A percentile compares a stretch with the other conserved stretches of the same genome.
Conservation (phyloP, 768 basidiomycete genomes). For the Macrolepiota dolichaula region DNA sequence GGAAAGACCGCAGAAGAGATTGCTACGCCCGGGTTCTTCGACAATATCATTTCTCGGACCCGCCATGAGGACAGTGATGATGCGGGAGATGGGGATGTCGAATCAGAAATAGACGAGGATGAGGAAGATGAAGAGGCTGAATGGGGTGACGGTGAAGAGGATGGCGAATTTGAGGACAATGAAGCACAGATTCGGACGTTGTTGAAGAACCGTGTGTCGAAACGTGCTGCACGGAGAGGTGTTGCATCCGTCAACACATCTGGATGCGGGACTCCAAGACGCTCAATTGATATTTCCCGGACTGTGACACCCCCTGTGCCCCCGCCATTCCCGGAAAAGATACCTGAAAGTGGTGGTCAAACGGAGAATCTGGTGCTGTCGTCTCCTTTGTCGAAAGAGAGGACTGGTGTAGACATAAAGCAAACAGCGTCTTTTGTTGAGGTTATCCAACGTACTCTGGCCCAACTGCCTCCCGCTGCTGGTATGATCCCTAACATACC, state of each 20-base stretch:
- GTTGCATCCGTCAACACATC: conserved; percentile 22
- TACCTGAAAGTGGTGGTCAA: background rate
- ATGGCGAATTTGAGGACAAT: conserved; percentile 8
- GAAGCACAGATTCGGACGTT: conserved; percentile 32
- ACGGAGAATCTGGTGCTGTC: conserved; percentile 8
- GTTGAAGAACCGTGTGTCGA: conserved; percentile 29
- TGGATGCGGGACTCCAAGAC: conserved; percentile 20
- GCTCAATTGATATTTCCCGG: conserved; percentile 29
- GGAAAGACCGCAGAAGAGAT: conserved; percentile 72
- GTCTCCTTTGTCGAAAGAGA: conserved; percentile 19
- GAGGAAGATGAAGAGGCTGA: conserved; percentile 49
- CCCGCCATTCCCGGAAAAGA: background rate
- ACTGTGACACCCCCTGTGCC: conserved; percentile 26
- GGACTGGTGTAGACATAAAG: conserved; percentile 36
- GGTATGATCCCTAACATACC: conserved; percentile 42
- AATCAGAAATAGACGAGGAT: conserved; percentile 62
- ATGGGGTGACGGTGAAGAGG: conserved; percentile 16
- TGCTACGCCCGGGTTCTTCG: conserved; percentile 42
- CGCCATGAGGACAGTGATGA: conserved; percentile 20
- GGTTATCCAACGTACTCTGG: conserved; percentile 74
- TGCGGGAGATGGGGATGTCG: conserved; percentile 34
- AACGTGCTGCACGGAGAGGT: conserved; percentile 28
- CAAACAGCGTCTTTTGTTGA: conserved; percentile 57
- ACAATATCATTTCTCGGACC: conserved; percentile 25
- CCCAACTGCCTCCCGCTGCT: conserved; percentile 57